Conservation (phyloP, 192 early-diverging fungal genomes). For the Phycomyces nitens region DNA sequence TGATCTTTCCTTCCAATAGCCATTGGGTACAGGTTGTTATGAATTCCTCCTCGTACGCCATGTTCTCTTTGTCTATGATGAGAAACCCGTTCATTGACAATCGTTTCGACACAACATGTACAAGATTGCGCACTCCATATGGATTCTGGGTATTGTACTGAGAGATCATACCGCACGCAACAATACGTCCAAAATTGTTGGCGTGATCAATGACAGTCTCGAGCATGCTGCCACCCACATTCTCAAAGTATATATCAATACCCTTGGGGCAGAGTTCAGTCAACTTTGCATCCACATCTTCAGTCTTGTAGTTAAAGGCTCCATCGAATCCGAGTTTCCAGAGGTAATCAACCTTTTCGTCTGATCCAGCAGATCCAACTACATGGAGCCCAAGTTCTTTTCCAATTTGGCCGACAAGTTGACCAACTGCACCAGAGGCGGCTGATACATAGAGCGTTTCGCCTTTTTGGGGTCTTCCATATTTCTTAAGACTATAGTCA, state of each 20-base stretch:
- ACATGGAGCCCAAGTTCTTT: constrained; percentile 72
- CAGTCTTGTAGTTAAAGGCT: constrained; percentile 91
- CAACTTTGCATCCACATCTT: constrained; percentile 46
- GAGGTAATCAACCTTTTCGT: constrained; percentile 78
- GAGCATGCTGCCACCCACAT: constrained; percentile 76
- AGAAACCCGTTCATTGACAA: constrained; percentile 65
- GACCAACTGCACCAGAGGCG: constrained; percentile 70
- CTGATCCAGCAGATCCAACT: constrained; percentile 76
- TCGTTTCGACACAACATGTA: constrained; percentile 51
- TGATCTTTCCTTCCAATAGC: constrained; percentile 57
- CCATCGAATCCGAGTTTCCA: constrained; percentile 68
- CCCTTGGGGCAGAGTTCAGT: constrained; percentile 66
- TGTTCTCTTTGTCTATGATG: constrained; percentile 42
- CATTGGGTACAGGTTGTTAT: constrained; percentile 49
- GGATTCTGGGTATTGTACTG: constrained; percentile 55
- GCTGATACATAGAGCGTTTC: constrained; percentile 84
- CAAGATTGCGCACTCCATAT: constrained; percentile 53
- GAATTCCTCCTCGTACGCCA: constrained; percentile 43
- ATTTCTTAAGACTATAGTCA: constrained; percentile 40
- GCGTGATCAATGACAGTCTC: constrained; percentile 62
- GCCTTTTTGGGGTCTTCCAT: constrained; percentile 70
- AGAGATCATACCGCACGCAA: constrained; percentile 71
- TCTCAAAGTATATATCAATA: constrained; percentile 87
- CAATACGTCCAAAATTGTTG: constrained; percentile 63
- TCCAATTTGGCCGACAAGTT: constrained; percentile 71